A percentile compares a stretch with the other conserved stretches of the same genome.
Evolutionary conservation across 768 basidiomycete genomes (phyloP).

Genomic region (Lactarius evosmus): DNA sequence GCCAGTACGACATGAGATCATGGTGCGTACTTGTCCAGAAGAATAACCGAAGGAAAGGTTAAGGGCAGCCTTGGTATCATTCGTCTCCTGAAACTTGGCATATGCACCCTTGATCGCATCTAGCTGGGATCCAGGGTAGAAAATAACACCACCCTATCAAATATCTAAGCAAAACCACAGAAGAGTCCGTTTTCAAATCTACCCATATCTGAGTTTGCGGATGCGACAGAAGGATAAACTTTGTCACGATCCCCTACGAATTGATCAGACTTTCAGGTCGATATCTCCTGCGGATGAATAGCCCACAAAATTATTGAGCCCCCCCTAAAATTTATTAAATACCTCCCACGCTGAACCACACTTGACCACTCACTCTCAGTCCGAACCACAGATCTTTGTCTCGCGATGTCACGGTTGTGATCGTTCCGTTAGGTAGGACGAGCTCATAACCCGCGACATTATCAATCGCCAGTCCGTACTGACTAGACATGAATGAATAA

Average conservation of each 20-base stretch:
- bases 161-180: neutral
- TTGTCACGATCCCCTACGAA: conserved; percentile 14
- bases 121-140: neutral
- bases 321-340: neutral
- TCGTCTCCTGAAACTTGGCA: neutral
- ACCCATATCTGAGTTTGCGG: conserved; percentile 14
- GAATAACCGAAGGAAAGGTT: neutral
- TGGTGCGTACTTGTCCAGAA: neutral
- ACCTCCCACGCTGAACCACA: neutral
- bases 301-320: conserved; percentile 12
- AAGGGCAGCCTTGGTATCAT: neutral
- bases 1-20: neutral
- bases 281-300: neutral
- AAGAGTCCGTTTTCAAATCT: neutral
- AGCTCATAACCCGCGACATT: conserved; percentile 33
- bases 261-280: neutral
- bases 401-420: conserved; percentile 2
- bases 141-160: neutral
- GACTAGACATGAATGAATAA: conserved; percentile 36
- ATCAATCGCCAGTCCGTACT: conserved; percentile 37
- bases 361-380: neutral
- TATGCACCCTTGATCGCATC: neutral
- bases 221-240: conserved; percentile 3
- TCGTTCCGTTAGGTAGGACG: conserved; percentile 33
- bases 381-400: conserved; percentile 12